Conservation (phyloP, 345 rosid species). For the Alliaria petiolata region DNA sequence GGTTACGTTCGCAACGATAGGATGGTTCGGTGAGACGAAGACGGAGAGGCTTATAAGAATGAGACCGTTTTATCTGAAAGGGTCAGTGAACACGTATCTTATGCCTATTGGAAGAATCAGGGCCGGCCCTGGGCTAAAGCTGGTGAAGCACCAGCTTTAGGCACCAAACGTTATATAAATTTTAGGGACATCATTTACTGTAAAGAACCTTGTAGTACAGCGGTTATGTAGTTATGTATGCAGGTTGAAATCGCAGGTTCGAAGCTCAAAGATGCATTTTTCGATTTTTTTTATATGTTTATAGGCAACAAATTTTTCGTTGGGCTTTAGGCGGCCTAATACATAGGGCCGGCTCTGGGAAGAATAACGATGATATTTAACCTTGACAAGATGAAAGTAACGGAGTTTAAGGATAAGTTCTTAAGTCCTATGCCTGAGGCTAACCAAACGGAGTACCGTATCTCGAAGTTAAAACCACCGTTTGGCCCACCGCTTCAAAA, state of each 20-base stretch:
- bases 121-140: too few species aligned
- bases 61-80: slow-evolving; percentile 46
- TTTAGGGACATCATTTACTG: too few species aligned
- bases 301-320: too few species aligned
- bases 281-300: too few species aligned
- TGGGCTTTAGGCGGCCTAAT: too few species aligned
- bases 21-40: slow-evolving; percentile 59
- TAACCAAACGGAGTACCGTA: slow-evolving; percentile 57
- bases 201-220: too few species aligned
- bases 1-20: slow-evolving; percentile 57
- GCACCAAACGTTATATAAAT: too few species aligned
- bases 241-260: too few species aligned
- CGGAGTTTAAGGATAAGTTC: slow-evolving; percentile 39
- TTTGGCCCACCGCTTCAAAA: slow-evolving; percentile 30
- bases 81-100: slow-evolving; percentile 49
- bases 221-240: too few species aligned
- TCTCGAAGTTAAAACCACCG: slow-evolving; percentile 19
- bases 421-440: slow-evolving; percentile 54
- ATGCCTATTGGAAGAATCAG: slow-evolving; percentile 66
- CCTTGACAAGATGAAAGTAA: slow-evolving; percentile 52
- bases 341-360: too few species aligned
- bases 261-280: too few species aligned
- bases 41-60: slow-evolving; percentile 40
- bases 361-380: slow-evolving; percentile 51
- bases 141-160: too few species aligned